These are phyloP conservation scores for Cucurbita pepo DNA, from an alignment of 306 rosid species.

Conservation along the genomic window DNA sequence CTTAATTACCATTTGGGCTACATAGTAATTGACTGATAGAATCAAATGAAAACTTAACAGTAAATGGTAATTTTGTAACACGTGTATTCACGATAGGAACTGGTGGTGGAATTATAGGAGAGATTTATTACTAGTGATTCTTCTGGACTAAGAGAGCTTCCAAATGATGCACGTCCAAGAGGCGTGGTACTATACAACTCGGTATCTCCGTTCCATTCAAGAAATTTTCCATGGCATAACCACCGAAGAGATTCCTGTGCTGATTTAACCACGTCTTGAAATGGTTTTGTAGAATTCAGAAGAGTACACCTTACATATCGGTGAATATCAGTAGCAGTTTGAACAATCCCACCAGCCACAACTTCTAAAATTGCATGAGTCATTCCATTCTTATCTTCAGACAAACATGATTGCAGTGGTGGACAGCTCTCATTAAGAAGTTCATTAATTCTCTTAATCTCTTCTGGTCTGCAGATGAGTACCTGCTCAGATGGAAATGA, in stretches of 20 bases:
- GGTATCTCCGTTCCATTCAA: constrained; percentile 84
- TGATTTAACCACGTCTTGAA: constrained; percentile 88
- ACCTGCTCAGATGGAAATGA: constrained; percentile 26
- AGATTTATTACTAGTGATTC: constrained; percentile 70
- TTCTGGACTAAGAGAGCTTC: constrained; percentile 94
- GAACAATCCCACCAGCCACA: constrained; percentile 95
- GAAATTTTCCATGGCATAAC: constrained; percentile 81
- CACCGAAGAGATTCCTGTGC: constrained; percentile 94
- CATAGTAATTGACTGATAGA: neutral
- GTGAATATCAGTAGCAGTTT: constrained; percentile 77
- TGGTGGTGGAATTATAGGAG: constrained; percentile 7
- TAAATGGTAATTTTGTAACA: neutral
- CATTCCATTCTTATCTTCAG: constrained; percentile 96
- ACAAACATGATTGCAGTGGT: constrained; percentile 73
- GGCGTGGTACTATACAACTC: constrained; percentile 81
- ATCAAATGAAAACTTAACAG: neutral
- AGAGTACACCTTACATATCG: constrained; percentile 92
- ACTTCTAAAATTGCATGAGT: constrained; percentile 96
- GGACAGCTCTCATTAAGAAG: constrained; percentile 77
- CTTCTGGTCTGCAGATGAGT: constrained; percentile 79
- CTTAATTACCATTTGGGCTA: neutral
- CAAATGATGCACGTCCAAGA: constrained; percentile 89
- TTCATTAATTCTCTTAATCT: constrained; percentile 53
- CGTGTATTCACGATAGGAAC: neutral
- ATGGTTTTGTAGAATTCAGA: constrained; percentile 84